phyloP scores from a whole-genome alignment of 2,329 filamentous ascomycete genomes.

The Phaeomoniella chlamydospora region DNA sequence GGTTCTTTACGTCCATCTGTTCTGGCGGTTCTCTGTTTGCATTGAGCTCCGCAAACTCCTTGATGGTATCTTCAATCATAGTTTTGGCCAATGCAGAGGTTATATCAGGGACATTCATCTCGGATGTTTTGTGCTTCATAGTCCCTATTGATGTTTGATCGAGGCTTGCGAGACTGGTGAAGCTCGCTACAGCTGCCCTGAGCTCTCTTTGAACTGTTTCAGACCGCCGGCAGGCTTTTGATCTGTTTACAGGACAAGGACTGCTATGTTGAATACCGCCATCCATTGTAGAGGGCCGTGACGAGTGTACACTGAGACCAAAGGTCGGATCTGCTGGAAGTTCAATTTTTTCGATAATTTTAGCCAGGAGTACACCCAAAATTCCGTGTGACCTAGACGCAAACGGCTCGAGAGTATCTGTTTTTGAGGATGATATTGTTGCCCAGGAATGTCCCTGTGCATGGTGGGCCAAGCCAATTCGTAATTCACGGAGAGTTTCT shows the following conservation, averaged over 20 bases:
- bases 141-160: no score
- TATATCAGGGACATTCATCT: no score
- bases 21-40: no score
- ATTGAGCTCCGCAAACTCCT: no score
- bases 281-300: not conserved
- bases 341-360: not conserved
- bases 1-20: no score
- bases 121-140: no score
- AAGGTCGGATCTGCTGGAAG: not conserved
- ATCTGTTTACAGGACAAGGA: not conserved
- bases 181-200: not conserved
- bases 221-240: no score
- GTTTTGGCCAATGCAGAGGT: no score
- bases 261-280: not conserved
- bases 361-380: slow-evolving; percentile 46
- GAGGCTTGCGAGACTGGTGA: not conserved
- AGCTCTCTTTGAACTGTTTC: no score
- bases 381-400: slow-evolving; percentile 32
- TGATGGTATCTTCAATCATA: no score
- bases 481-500: slow-evolving; percentile 51
- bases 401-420: slow-evolving; percentile 5
- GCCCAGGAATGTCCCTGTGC: slow-evolving; percentile 24
- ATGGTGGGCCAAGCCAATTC: slow-evolving; percentile 54
- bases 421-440: slow-evolving; percentile 7
- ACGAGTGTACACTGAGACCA: slow-evolving; percentile 13